These are phyloP conservation scores for Xanthoconium purpureum DNA, from an alignment of 768 basidiomycete genomes.

Conservation along the genomic window DNA sequence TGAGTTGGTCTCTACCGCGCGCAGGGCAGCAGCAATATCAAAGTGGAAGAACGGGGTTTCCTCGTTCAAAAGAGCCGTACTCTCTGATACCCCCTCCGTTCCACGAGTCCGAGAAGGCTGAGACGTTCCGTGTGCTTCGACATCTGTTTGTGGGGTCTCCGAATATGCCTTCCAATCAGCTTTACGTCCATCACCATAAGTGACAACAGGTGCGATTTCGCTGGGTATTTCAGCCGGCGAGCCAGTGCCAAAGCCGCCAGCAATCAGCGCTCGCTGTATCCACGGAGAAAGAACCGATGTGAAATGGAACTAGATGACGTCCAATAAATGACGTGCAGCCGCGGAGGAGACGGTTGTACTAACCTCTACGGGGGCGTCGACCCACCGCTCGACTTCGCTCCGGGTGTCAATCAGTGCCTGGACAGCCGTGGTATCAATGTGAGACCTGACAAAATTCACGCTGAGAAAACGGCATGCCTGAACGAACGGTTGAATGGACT, in stretches of 20 bases:
- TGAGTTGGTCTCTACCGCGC: slow-evolving; percentile 54
- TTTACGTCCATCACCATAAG: slow-evolving; percentile 47
- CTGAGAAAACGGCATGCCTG: neutral
- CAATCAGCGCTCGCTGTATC: slow-evolving; percentile 85
- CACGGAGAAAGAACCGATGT: slow-evolving; percentile 88
- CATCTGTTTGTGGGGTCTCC: slow-evolving; percentile 22
- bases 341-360: slow-evolving; percentile 10
- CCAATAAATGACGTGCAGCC: neutral
- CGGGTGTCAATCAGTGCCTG: slow-evolving; percentile 91
- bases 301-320: slow-evolving; percentile 79
- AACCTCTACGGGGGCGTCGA: slow-evolving; percentile 71
- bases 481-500: slow-evolving; percentile 1
- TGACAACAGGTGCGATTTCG: slow-evolving; percentile 80
- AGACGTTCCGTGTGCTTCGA: slow-evolving; percentile 32
- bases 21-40: slow-evolving; percentile 71
- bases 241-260: slow-evolving; percentile 89
- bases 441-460: slow-evolving; percentile 47
- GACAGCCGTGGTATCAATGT: slow-evolving; percentile 89
- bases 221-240: slow-evolving; percentile 37
- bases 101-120: slow-evolving; percentile 2
- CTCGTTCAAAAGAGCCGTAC: slow-evolving; percentile 40
- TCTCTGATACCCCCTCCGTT: neutral
- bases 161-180: slow-evolving; percentile 17
- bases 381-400: slow-evolving; percentile 84
- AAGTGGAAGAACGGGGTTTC: slow-evolving; percentile 90